A percentile compares a stretch with the other conserved stretches of the same genome.
Conservation (phyloP, 805 yeast genomes). For the Starmerella cellae region DNA sequence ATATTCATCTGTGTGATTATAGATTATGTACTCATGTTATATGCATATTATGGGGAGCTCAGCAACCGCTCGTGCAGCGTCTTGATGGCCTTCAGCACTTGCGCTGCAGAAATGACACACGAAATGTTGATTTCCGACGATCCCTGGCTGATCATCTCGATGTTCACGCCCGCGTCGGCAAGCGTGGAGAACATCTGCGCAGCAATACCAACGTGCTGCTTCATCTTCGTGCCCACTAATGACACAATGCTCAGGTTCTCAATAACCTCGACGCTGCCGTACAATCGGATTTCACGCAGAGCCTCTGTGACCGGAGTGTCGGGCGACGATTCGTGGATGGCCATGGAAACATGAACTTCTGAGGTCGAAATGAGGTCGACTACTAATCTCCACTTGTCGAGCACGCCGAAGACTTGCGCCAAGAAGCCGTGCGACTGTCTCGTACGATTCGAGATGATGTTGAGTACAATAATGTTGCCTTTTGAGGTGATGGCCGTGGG, state of each 20-base stretch:
- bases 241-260: conserved; percentile 83
- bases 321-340: conserved; percentile 51
- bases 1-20: no score
- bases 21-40: no score
- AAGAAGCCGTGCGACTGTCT: conserved; percentile 88
- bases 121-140: conserved; percentile 95
- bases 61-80: conserved; percentile 70
- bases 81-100: conserved; percentile 72
- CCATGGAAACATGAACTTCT: conserved; percentile 98
- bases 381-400: conserved; percentile 72
- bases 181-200: conserved; percentile 91
- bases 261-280: conserved; percentile 83
- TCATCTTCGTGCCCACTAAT: conserved; percentile 93
- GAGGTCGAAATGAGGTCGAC: conserved; percentile 95
- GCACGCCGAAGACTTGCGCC: conserved; percentile 74
- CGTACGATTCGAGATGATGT: conserved; percentile 87
- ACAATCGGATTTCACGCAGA: conserved; percentile 57
- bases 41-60: no score
- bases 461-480: conserved; percentile 78
- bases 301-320: conserved; percentile 62
- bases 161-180: conserved; percentile 82
- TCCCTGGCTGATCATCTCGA: conserved; percentile 97
- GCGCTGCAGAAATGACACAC: conserved; percentile 76
- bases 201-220: conserved; percentile 90
- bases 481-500: conserved; percentile 97